A percentile compares a stretch with the other conserved stretches of the same genome.
These are phyloP conservation scores for Ophiocordyceps sinensis DNA, from an alignment of 2,329 filamentous ascomycete genomes.

Conservation along the genomic window DNA sequence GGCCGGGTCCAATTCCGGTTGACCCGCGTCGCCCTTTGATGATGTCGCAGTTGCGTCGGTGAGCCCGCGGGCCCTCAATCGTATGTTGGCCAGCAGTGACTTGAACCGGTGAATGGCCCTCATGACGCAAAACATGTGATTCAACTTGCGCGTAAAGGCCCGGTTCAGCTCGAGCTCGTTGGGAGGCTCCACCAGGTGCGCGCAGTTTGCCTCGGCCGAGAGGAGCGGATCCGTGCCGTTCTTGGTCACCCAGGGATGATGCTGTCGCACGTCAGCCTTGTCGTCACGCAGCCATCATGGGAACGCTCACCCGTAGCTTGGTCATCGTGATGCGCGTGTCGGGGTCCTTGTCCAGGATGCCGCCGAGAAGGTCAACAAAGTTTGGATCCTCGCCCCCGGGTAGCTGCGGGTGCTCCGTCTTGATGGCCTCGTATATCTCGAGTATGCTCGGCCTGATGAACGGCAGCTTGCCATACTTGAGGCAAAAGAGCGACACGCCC, in stretches of 20 bases:
- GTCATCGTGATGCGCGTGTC: conserved; percentile 69
- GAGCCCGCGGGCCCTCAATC: conserved; percentile 7
- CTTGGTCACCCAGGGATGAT: conserved; percentile 87
- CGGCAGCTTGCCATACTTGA: conserved; percentile 77
- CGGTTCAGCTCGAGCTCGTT: conserved; percentile 83
- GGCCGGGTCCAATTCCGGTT: conserved; percentile 8
- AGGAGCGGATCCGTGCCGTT: conserved; percentile 64
- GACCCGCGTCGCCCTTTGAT: conserved; percentile 2
- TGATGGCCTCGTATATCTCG: conserved; percentile 83
- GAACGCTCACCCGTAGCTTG: conserved; percentile 55
- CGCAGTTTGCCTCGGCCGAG: conserved; percentile 72
- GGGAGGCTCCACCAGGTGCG: conserved; percentile 63
- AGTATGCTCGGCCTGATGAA: conserved; percentile 69
- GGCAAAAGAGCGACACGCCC: conserved; percentile 87
- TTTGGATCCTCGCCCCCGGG: conserved; percentile 48
- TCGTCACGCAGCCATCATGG: not conserved
- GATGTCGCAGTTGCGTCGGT: not conserved
- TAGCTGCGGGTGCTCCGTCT: conserved; percentile 49
- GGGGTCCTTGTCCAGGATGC: conserved; percentile 73
- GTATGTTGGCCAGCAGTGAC: conserved; percentile 37
- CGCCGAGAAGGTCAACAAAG: conserved; percentile 61
- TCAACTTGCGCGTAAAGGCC: conserved; percentile 83
- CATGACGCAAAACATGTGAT: conserved; percentile 74
- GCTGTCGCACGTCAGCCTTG: conserved; percentile 31
- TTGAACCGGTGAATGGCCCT: conserved; percentile 89